Evolutionary conservation across 169 alveolate species (phyloP).

Genomic region (Cyclospora cayetanensis): DNA sequence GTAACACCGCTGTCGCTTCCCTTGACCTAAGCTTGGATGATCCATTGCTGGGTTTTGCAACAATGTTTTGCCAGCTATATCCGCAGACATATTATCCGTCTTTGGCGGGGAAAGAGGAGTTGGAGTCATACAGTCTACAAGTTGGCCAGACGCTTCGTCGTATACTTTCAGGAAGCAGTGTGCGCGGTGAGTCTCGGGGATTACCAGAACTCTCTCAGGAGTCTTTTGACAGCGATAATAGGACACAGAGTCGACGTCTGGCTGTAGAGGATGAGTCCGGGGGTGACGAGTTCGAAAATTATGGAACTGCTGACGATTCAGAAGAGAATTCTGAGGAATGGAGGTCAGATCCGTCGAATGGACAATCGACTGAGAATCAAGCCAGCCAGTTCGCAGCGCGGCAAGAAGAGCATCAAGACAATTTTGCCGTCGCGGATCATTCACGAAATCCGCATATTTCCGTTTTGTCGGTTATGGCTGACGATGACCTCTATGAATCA

Average conservation of each 20-base stretch:
- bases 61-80: not conserved
- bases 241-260: conserved; percentile 4
- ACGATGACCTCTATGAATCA: too few relatives aligned
- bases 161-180: not conserved
- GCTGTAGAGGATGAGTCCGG: not conserved
- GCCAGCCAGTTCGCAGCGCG: too few relatives aligned
- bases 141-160: not conserved
- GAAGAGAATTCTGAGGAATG: not conserved
- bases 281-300: not conserved
- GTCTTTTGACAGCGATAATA: not conserved
- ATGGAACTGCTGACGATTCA: not conserved
- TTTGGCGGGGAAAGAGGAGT: not conserved
- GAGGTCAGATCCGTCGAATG: too few relatives aligned
- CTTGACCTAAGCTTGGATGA: not conserved
- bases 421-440: too few relatives aligned
- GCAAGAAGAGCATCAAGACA: too few relatives aligned
- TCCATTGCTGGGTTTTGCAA: not conserved
- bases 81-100: conserved; percentile 11
- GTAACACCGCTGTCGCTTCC: not conserved
- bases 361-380: too few relatives aligned
- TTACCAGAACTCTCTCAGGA: not conserved
- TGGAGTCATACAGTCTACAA: not conserved
- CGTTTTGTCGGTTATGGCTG: too few relatives aligned
- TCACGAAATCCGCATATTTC: too few relatives aligned
- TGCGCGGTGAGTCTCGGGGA: not conserved